Evolutionary conservation across 495 filamentous ascomycete species (phyloP).

Genomic region (Penicillium dipodomyicola): DNA sequence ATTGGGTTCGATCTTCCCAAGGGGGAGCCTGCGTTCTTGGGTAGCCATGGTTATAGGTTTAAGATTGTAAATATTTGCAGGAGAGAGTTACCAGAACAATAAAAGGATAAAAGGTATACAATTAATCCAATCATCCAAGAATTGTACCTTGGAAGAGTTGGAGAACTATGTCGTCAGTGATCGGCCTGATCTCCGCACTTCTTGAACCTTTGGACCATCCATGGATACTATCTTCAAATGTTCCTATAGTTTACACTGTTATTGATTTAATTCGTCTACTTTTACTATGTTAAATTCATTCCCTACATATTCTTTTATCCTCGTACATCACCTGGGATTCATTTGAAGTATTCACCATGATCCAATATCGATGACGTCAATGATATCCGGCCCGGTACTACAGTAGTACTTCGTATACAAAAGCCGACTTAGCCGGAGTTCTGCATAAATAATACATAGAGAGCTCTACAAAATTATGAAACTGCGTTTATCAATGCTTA

Average conservation of each 20-base stretch:
- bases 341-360: too few species aligned
- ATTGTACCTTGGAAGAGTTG: neutral
- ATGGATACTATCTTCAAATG: too few species aligned
- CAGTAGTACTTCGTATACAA: too few species aligned
- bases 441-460: too few species aligned
- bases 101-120: neutral
- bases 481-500: too few species aligned
- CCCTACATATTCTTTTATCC: neutral
- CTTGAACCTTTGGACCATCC: neutral
- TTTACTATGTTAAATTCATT: neutral
- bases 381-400: neutral
- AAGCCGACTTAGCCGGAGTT: constrained; percentile 2
- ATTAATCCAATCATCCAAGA: neutral
- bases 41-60: neutral
- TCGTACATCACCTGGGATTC: too few species aligned
- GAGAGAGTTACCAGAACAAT: neutral
- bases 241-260: neutral
- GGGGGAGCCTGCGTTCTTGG: constrained; percentile 42
- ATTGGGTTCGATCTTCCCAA: constrained; percentile 63
- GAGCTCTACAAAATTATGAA: too few species aligned
- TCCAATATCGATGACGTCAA: neutral
- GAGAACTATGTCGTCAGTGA: neutral
- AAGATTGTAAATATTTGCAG: neutral
- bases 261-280: too few species aligned
- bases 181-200: neutral